These are phyloP conservation scores for Eucalyptus pumila DNA, from an alignment of 345 rosid species.

Conservation along the genomic window DNA sequence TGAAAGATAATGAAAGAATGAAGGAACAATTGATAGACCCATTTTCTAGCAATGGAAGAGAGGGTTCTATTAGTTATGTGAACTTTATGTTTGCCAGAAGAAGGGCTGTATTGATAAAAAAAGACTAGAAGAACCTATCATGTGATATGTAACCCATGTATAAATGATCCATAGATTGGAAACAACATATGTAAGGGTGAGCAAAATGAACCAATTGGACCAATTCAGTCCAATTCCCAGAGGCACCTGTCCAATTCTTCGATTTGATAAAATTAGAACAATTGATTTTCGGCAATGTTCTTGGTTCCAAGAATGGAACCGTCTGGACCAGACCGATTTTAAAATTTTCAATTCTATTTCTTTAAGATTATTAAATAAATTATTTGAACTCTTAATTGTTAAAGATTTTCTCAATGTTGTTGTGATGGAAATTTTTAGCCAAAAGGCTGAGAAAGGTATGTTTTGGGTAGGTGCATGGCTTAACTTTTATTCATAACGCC, in stretches of 20 bases:
- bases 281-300: too few relatives aligned
- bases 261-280: rapidly evolving
- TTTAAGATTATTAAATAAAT: neutral
- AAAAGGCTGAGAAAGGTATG: too few relatives aligned
- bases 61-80: neutral
- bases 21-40: too few relatives aligned
- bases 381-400: neutral
- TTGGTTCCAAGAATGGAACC: neutral
- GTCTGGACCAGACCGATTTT: rapidly evolving
- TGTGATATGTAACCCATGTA: neutral
- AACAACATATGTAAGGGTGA: neutral
- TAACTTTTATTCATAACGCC: too few relatives aligned
- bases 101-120: neutral
- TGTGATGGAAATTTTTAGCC: too few relatives aligned
- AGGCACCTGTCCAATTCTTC: rapidly evolving
- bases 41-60: neutral
- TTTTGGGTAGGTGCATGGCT: too few relatives aligned
- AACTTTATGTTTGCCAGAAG: neutral
- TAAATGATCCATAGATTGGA: neutral
- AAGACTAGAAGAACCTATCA: neutral
- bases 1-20: too few relatives aligned
- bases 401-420: neutral
- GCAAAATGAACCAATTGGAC: neutral
- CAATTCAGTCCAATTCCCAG: rapidly evolving
- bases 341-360: neutral